These are phyloP conservation scores for Peronospora belbahrii DNA, from an alignment of 352 stramenopile species.

Conservation along the genomic window DNA sequence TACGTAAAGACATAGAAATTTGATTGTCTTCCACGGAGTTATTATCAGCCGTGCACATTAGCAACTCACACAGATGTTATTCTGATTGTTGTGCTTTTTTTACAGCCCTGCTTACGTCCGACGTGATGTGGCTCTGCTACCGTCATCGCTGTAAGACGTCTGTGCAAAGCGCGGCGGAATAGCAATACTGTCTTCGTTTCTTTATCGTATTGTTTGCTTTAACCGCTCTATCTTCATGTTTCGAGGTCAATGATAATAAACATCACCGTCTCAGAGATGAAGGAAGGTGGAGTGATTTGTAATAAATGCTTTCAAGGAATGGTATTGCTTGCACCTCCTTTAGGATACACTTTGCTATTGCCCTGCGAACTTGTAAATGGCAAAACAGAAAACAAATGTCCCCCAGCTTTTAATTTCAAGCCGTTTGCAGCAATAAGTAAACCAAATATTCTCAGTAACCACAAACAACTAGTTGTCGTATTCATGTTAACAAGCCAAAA, in stretches of 20 bases:
- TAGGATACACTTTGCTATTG: no score
- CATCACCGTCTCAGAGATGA: slow-evolving; percentile 10
- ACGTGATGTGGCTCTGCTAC: slow-evolving; percentile 22
- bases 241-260: no score
- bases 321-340: no score
- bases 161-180: not conserved
- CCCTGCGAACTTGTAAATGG: no score
- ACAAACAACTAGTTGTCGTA: slow-evolving; percentile 9
- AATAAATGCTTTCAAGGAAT: no score
- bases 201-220: no score
- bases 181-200: slow-evolving; percentile 1
- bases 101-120: slow-evolving; percentile 27
- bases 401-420: no score
- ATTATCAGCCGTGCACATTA: not conserved
- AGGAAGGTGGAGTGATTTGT: slow-evolving; percentile 9
- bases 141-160: slow-evolving; percentile 22
- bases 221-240: not conserved
- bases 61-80: not conserved
- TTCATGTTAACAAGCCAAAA: slow-evolving; percentile 17
- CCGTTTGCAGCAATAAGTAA: no score
- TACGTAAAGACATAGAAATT: slow-evolving; percentile 22
- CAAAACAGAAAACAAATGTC: no score
- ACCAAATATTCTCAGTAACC: no score
- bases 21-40: not conserved
- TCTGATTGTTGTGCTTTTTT: not conserved